Base-by-base conservation (phyloP, 768 basidiomycete species). In the Mycena haematopus region DNA sequence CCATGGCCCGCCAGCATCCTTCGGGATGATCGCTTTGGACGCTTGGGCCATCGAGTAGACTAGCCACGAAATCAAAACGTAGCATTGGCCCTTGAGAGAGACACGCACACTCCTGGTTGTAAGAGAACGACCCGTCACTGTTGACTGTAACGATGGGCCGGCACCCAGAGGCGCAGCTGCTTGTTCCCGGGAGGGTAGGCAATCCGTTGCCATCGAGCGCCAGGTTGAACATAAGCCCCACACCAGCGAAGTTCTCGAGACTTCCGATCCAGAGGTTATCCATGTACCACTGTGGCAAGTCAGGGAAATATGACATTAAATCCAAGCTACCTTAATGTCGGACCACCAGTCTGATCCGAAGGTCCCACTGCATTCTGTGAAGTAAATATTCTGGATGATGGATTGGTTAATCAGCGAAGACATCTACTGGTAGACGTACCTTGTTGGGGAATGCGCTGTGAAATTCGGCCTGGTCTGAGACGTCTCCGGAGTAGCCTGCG, bases 11-110 rank as follows among this genome's bases (percentile, higher is more conserved):
- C 84, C 85, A 0, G 70, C 68, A 52, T 93, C 91, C 46, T 85
- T 84, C 0, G 91, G 91, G n/a, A 89, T 78, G 53, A 88, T 82
- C 2, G 89, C 91, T 71, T 90, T 90, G 22, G 88, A 89, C 1
- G 86, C 87, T 53, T 91, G 89, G 0, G 87, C 89, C 84, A 92
- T 85, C 0, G 86, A 75, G 60, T 90, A 92, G 74, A 88, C 66
- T 67, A 33, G n/a, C 9, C 35, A 11, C 50, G 11, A 13, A 19
- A 9, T 15, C 36, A 21, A 50, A n/a, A 10, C 40, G 0, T 22
- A 46, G 13, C 15, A 27, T n/a, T 31, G 29, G 31, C 29, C 11
- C 13, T 35, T 6, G 3, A n/a, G 15, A 1, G 22, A 6, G 6
- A 25, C 24, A 61, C 66, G 11, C 33, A 67, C 66, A 92, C 73